Conservation (phyloP, 1,284 basidiomycete species). For the Leccinum holopus region DNA sequence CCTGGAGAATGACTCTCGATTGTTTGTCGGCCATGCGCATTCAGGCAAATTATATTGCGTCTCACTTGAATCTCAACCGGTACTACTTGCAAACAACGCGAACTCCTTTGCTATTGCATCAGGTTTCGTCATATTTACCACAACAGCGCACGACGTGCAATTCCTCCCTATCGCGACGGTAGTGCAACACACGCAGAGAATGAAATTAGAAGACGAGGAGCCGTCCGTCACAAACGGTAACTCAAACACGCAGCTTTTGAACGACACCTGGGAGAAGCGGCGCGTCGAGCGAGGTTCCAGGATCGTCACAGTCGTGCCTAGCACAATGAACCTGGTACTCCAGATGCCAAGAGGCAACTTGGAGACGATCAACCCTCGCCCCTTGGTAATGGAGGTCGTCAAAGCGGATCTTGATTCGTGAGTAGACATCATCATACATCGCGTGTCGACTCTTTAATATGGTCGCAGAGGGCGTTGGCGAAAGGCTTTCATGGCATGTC, state of each 20-base stretch:
- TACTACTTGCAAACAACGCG: conserved; percentile 55
- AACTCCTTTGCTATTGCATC: conserved; percentile 84
- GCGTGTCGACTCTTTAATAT: conserved; percentile 4
- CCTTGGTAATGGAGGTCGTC: conserved; percentile 86
- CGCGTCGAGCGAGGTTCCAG: conserved; percentile 84
- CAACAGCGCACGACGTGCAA: conserved; percentile 77
- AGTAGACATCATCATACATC: conserved; percentile 30
- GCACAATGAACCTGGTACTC: conserved; percentile 84
- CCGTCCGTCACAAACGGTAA: conserved; percentile 31
- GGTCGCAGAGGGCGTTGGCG: conserved; percentile 63
- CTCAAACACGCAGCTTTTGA: conserved; percentile 33
- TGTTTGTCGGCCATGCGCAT: conserved; percentile 68
- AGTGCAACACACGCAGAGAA: conserved; percentile 2
- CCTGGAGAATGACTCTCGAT: conserved; percentile 14
- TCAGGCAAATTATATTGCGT: conserved; percentile 64
- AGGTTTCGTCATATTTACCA: conserved; percentile 86
- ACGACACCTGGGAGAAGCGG: conserved; percentile 63
- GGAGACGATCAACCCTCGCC: conserved; percentile 92
- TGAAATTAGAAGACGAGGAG: conserved; percentile 2
- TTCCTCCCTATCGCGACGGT: conserved; percentile 60
- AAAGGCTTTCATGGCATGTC: conserved; percentile 86
- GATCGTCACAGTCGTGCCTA: conserved; percentile 84
- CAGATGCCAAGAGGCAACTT: conserved; percentile 99
- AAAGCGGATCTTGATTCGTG: conserved; percentile 72
- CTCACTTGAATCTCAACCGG: conserved; percentile 21